Percentiles rank a stretch among this genome's conserved stretches.
phyloP scores from a whole-genome alignment of 83 land plant genomes.

The Thuja plicata region DNA sequence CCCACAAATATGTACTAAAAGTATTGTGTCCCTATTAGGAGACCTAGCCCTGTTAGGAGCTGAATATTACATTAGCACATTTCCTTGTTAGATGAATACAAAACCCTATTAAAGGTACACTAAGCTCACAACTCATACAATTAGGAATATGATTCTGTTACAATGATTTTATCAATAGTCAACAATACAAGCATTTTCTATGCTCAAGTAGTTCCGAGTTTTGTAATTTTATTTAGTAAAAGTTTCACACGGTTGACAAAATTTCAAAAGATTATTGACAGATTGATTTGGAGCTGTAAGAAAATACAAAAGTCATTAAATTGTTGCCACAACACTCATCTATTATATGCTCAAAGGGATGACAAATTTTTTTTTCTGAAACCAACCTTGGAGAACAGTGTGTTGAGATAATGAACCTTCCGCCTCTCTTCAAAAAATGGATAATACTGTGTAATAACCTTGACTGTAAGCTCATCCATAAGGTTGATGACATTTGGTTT shows the following conservation, averaged over 20 bases:
- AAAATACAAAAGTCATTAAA: neutral
- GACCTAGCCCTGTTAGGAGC: too few relatives aligned
- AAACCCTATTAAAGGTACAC: too few relatives aligned
- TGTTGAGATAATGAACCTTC: slow-evolving; percentile 95
- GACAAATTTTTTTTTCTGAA: neutral
- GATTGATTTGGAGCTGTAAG: slow-evolving; percentile 96
- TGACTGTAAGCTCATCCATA: slow-evolving; percentile 98
- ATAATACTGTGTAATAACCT: slow-evolving; percentile 95
- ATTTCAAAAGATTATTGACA: slow-evolving; percentile 96
- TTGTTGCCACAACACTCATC: neutral
- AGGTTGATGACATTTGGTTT: too few relatives aligned
- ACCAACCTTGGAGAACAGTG: slow-evolving; percentile 92
- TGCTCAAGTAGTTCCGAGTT: slow-evolving; percentile 96
- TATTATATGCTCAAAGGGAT: neutral
- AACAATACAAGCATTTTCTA: too few relatives aligned
- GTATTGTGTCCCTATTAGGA: too few relatives aligned
- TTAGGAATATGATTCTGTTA: too few relatives aligned
- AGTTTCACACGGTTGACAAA: slow-evolving; percentile 97
- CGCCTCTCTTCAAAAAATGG: slow-evolving; percentile 98
- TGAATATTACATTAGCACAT: too few relatives aligned
- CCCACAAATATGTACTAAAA: too few relatives aligned
- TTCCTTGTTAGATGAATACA: too few relatives aligned
- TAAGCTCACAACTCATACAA: too few relatives aligned
- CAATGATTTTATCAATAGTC: too few relatives aligned
- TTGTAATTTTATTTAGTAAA: slow-evolving; percentile 94